Base-by-base conservation (phyloP, 2,329 filamentous ascomycete species). In the Hypocreales sp. region DNA sequence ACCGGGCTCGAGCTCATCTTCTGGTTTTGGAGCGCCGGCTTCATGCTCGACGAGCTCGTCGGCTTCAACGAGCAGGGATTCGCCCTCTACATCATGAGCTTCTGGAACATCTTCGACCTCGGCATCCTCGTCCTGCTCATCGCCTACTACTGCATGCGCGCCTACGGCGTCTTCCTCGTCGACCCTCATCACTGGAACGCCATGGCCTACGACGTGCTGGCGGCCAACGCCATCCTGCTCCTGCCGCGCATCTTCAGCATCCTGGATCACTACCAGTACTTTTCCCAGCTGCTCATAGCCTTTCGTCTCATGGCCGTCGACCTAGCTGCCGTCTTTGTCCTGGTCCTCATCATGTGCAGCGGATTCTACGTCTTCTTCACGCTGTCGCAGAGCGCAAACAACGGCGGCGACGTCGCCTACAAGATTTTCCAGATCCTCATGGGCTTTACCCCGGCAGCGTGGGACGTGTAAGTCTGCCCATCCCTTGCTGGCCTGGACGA, bases 31-130 rank as follows among this genome's bases (percentile, higher is more conserved):
- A 92, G 83, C 46, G 82, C 83, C 15, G 87, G 87, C 1, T 94
- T 92, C 51, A 92, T 94, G 83, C 70, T 94, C 18, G 87, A 94
- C 44, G 87, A 94, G 53, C 68, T 95, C 14, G 84, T 94, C 12
- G 86, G 86, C 8, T 94, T 94, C 61, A 93, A 86, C 39, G 87
- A 95, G 50, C 84, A 94, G 53, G 87, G 87, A 3, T 94, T 94
- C 48, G 86, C 84, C 20, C 68, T 95, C 17, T 95, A 94, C 54
- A 82, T 94, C 44, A 87, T 94, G 74, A 92, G 83, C 48, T 90
- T 94, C 50, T 94, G 87, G 87, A 94, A 94, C 50, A 72, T 86
- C 20, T 93, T 94, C 50, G 87, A 94, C 46, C 60, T 94, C 20
- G 86, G 86, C 7, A 94, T 94, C 28, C 57, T 94, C 28, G 56